Base-by-base conservation (phyloP, 1,284 basidiomycete genomes). In the Sanghuangporus baumii region DNA sequence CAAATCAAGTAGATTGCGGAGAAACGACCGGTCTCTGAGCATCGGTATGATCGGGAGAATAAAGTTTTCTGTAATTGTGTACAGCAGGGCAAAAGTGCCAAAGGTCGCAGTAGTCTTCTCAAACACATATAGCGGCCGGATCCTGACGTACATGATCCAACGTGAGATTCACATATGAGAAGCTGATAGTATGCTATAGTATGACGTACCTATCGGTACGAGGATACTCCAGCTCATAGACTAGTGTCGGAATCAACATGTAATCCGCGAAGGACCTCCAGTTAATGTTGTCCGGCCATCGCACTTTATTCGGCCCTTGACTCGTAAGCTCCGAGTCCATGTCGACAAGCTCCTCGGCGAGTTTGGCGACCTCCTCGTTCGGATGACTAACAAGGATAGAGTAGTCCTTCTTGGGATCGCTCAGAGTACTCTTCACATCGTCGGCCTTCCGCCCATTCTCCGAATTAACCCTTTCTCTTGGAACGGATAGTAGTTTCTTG, bases 171-270 rank as follows among this genome's bases (percentile, higher is more conserved):
- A 41, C 2, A 6, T 4, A 11, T 2, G 40, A 12, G 40, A 41
- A 41, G 40, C 11, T 55, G 23, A 6, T 48, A 62, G 47, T 40
- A 16, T 6, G 56, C 52, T 18, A 6, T 48, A 62, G 47, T 40
- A 16, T 6, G 56, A 41, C 7, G 38, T 69, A 92, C 90, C 80
- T 78, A 31, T 91, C 85, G 1, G 94, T 97, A 48, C 96, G 79
- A 5, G 96, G 96, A 73, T 97, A 99, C 73, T 97, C 95, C 57
- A 99, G 81, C 72, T 98, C 93, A 72, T 99, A 99, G 5, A 98
- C 94, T 55, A 99, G 81, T 0, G 94, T 94, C 9, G 97, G 96
- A 54, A 95, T 88, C 57, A 96, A 77, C 74, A 94, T 86, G 74
- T 96, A 99, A 60, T 92, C 85, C 54, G 85, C 83, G 72, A 97